Evolutionary conservation across 148 eudicot genomes (phyloP).

Genomic region (Euryodendron excelsum): DNA sequence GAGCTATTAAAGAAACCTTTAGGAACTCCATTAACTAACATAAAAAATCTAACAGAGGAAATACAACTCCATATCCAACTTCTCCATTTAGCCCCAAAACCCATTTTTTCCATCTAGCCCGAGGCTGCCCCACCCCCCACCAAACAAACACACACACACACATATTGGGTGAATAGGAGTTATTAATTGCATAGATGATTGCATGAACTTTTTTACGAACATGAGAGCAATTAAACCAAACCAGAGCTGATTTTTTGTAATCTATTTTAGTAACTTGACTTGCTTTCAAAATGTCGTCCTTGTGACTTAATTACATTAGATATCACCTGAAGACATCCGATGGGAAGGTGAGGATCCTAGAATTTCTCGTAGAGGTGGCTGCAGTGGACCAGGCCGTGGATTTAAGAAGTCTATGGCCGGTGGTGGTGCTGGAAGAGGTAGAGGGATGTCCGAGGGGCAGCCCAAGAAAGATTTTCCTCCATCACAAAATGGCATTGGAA

Average conservation of each 20-base stretch:
- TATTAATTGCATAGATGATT: no score
- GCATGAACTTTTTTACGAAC: no score
- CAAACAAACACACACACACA: no score
- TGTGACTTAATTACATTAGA: constrained; percentile 15
- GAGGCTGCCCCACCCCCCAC: no score
- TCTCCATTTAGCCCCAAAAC: no score
- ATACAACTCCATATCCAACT: no score
- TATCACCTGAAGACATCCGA: constrained; percentile 56
- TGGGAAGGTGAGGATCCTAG: constrained; percentile 59
- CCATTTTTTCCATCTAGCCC: no score
- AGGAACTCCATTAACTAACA: no score
- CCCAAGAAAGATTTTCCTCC: constrained; percentile 35
- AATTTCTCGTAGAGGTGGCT: constrained; percentile 36
- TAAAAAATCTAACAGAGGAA: no score
- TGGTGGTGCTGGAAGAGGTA: constrained; percentile 55
- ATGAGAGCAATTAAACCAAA: no score
- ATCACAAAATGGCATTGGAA: constrained; percentile 54
- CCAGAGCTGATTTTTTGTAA: background rate
- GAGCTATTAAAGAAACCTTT: no score
- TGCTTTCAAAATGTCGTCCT: background rate
- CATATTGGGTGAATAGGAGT: no score
- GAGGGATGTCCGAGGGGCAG: constrained; percentile 46
- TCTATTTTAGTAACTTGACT: background rate
- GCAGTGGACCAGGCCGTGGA: constrained; percentile 49
- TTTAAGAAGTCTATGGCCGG: constrained; percentile 39